Base-by-base conservation (phyloP, 2,329 filamentous ascomycete genomes). In the Diplodia seriata region DNA sequence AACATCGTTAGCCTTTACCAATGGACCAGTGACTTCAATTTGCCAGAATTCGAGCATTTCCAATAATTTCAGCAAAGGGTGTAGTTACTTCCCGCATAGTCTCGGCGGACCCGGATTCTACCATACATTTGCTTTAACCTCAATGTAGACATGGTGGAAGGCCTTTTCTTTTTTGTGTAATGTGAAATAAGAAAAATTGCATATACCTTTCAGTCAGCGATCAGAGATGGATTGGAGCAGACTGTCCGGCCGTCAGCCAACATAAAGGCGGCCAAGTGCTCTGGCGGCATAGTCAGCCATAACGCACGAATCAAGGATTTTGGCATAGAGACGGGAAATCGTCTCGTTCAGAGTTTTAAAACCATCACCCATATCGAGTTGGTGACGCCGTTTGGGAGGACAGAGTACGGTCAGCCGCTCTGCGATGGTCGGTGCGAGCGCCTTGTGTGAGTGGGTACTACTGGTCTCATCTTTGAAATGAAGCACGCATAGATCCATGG, bases 21-120 rank as follows among this genome's bases (percentile, higher is more conserved):
- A 7, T 15, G 15, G 15, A 54, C 20, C 29, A n/a, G 15, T 9
- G 15, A 33, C 15, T 33, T 18, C 14, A 8, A 33, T n/a, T 54
- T 15, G 26, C 14, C 4, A 18, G 29, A 5, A 33, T 8, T 3
- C 31, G n/a, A 33, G 18, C 26, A 56, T 50, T 11, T 43, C n/a
- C 26, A 50, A 15, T 12, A 20, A 4, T 23, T 33, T 47, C 56
- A 61, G 40, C 33, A 61, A 40, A 49, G 56, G 56, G 56, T 33
- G 40, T 40, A 40, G 40, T 47, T 61, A 15, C 49, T 61, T 61
- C 49, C 56, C 40, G 26, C 56, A 49, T 43, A 26, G 20, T 31
- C 65, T 59, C 26, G 29, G 38, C 47, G 38, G 55, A 68, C n/a
- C 43, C 54, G 43, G 38, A 26, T 50, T 61, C 38, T 61, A 61